Base-by-base conservation (phyloP, 2,329 filamentous ascomycete species). In the Ilyonectria robusta region DNA sequence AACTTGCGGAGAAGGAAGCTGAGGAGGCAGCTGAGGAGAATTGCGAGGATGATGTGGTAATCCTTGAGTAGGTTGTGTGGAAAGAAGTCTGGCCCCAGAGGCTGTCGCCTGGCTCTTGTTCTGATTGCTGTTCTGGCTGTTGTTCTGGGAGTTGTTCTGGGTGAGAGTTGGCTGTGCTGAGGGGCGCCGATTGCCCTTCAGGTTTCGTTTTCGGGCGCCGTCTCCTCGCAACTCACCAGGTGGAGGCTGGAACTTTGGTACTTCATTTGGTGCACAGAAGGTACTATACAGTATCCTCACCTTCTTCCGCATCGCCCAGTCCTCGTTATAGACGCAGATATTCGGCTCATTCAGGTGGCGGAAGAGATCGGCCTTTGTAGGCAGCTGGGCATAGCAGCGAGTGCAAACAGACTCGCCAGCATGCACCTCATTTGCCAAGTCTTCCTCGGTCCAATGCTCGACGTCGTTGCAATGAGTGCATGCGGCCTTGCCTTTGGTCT, bases 301-400 rank as follows among this genome's bases (percentile, higher is more conserved):
- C 17, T 72, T 75, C 29, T 66, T 23, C 23, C 19, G 33, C 58
- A 66, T 57, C 8, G 58, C 44, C 17, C 44, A 13, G 35, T 66
- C 58, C 10, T 66, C 58, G 3, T n/a, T 26, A 64, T 44, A 61
- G 15, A 44, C 58, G 62, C 63, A 74, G 19, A 55, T 66, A 37
- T 26, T 64, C 59, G 35, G 59, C 48, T 59, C 44, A 13, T 61
- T 54, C 26, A 73, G 55, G 58, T 74, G 72, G 4, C n/a, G 15
- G 21, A 66, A 59, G 29, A 74, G 71, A 8, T 48, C 64, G 26
- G 19, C 60, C 59, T 74, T 75, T 10, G 47, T 51, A 9, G 35
- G 44, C 55, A 75, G 13, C 37, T 66, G 46, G 31, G 35, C 51
- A 17, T 67, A 75, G 54, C 72, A 75, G 53, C 72, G 68, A n/a